Base-by-base conservation (phyloP, 2,329 filamentous ascomycete species). In the Gyromitra esculenta region DNA sequence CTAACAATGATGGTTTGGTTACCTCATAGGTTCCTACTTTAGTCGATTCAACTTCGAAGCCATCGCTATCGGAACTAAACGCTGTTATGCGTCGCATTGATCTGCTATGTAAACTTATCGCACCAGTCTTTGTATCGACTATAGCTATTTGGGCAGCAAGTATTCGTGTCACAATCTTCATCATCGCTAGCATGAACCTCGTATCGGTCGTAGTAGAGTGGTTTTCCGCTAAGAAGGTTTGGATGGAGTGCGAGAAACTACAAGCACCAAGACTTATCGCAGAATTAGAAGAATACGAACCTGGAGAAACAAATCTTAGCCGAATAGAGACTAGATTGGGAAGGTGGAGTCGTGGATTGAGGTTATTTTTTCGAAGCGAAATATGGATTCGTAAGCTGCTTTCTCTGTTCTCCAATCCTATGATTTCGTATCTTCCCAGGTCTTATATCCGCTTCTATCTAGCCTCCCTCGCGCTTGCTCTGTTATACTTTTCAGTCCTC, bases 31-130 rank as follows among this genome's bases (percentile, higher is more conserved):
- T 85, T 64, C 80, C 85, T 39, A 85, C 84, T 0, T 82, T 79
- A 6, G 78, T 73, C 39, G 52, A 21, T 25, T 45, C 45, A 25
- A 59, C 69, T 2, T 66, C 62, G 37, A 65, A 65, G 35, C 43
- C 71, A 31, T 78, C 77, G 13, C 75, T 71, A 50, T 73, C 83
- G 82, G 81, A 81, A 73, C 76, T 88, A 1, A 89, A 89, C 79
- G 85, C 87, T 0, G 84, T 84, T 8, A 89, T 89, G 87, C 83
- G 87, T 70, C 84, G 87, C 6, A 89, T 89, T 76, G 88, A 89
- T 78, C 83, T 89, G 2, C 83, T 86, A 56, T 89, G 87, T 83
- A 89, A 89, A 80, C 85, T 89, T 13, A 74, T 87, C 39, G 86
- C 86, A 0, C 88, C 88, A 0, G 83, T 89, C 5, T 81, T 86